Base-by-base conservation (phyloP, 352 stramenopile genomes). In the Phytophthora pluvialis region DNA sequence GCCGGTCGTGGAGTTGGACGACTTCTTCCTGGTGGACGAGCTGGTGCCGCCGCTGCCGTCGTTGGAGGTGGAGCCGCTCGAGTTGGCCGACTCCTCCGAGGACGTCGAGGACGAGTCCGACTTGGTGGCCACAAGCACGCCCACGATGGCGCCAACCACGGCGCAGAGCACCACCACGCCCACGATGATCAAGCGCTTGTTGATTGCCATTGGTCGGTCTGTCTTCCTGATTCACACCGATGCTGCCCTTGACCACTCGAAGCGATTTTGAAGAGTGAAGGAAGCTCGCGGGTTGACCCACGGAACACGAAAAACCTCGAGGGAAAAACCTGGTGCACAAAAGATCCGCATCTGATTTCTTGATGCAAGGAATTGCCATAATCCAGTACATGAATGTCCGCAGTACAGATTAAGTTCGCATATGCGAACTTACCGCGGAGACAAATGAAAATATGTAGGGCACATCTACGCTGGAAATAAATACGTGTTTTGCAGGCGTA, bases 131-230 rank as follows among this genome's bases (percentile, higher is more conserved):
- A 86, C 68, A 15, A 86, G 39, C 5, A 86, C 62, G 57, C 74
- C 77, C 15, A 86, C 72, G 43, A 79, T 71, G 18, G 77, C 74
- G 10, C 77, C 77, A 11, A 74, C 73, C 28, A 86, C 59, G 32
- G 77, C 77, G 51, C 66, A 83, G 21, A 81, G 50, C 57, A 79
- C 75, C 26, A 86, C 74, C 5, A 83, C 55, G 29, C 62, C 68
- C n/a, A 83, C 42, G 51, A 83, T 78, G 29, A 81, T 60, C 13
- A 86, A 56, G 15, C 75, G 66, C 54, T 81, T 83, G 53, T 78
- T 78, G 49, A 83, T 60, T 2, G 46, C 55, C 63, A 76, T 67
- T 48, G 18, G n/a, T 12, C 5, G 33, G 47, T 29, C 25, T 31
- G 21, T 50, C 12, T 39, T 48, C 35, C 15, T 54, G 43, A 54